These are phyloP conservation scores for Cyberlindnera petersonii DNA, from an alignment of 805 yeast genomes.

Conservation along the genomic window DNA sequence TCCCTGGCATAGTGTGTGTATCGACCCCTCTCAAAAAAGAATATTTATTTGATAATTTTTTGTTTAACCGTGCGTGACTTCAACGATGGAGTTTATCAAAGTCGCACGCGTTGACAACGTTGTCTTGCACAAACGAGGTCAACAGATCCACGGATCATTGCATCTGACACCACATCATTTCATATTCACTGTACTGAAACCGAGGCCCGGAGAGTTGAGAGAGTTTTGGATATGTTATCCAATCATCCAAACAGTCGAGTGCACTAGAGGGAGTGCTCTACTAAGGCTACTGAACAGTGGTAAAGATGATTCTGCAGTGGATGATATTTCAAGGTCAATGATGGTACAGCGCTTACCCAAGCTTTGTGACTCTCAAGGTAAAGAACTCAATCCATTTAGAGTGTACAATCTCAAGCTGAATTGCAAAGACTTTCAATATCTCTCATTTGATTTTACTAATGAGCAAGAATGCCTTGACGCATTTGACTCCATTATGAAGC, in stretches of 20 bases:
- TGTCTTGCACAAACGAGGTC: slow-evolving; percentile 55
- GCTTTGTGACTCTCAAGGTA: slow-evolving; percentile 13
- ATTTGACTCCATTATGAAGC: slow-evolving; percentile 62
- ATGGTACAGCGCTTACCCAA: slow-evolving; percentile 17
- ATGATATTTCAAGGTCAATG: slow-evolving; percentile 12
- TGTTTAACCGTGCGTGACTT: too few species aligned
- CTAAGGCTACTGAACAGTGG: slow-evolving; percentile 21
- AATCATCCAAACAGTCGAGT: slow-evolving; percentile 49
- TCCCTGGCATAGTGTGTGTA: too few species aligned
- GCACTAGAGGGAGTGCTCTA: slow-evolving; percentile 48
- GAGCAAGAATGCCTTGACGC: slow-evolving; percentile 63
- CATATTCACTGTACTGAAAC: slow-evolving; percentile 45
- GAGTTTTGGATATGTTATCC: slow-evolving; percentile 96
- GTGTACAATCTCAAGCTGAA: slow-evolving; percentile 60
- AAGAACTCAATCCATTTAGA: slow-evolving; percentile 28
- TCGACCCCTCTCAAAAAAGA: too few species aligned
- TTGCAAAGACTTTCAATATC: slow-evolving; percentile 81
- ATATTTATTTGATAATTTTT: too few species aligned
- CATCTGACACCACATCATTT: slow-evolving; percentile 75
- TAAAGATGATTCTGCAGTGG: slow-evolving; percentile 6
- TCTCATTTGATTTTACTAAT: slow-evolving; percentile 69
- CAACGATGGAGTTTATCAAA: slow-evolving; percentile 24
- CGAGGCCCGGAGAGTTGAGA: slow-evolving; percentile 28
- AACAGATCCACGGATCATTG: slow-evolving; percentile 50
- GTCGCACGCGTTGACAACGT: slow-evolving; percentile 43